A percentile compares a stretch with the other conserved stretches of the same genome.
Conservation (phyloP, 108 stramenopile species). For the Cyclotella distinguenda region DNA sequence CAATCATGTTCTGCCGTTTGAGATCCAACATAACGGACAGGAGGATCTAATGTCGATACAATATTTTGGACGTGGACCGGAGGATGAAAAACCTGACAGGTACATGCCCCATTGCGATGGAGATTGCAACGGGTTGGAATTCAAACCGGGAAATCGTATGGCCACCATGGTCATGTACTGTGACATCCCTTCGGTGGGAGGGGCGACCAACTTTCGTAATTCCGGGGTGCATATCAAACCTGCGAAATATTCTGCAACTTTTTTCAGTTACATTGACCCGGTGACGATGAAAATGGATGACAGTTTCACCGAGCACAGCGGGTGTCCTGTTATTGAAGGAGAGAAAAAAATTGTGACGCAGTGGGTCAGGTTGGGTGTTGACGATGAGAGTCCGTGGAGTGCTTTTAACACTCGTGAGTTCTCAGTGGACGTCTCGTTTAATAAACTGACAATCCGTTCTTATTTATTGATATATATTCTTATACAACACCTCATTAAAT, state of each 20-base stretch:
- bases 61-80: constrained; percentile 77
- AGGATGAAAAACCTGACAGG: constrained; percentile 78
- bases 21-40: constrained; percentile 74
- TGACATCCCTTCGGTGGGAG: constrained; percentile 74
- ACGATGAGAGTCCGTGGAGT: constrained; percentile 82
- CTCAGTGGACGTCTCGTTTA: not conserved
- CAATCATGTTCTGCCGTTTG: constrained; percentile 72
- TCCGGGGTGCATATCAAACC: constrained; percentile 82
- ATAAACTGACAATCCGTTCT: not conserved
- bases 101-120: constrained; percentile 95
- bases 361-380: constrained; percentile 94
- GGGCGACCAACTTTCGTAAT: constrained; percentile 90
- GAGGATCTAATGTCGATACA: constrained; percentile 86
- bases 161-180: constrained; percentile 96
- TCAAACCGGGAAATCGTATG: constrained; percentile 80
- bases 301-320: constrained; percentile 84
- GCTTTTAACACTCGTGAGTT: constrained; percentile 70
- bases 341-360: constrained; percentile 96
- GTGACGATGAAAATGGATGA: constrained; percentile 67
- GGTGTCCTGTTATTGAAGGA: constrained; percentile 91
- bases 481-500: not conserved
- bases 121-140: constrained; percentile 65
- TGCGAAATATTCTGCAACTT: constrained; percentile 69
- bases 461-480: not conserved
- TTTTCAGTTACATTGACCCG: constrained; percentile 89